Evolutionary conservation across 768 basidiomycete species (phyloP), one percentile per base, ranked within the genome.

Genomic region (Omphalotus guepiniiformis): DNA sequence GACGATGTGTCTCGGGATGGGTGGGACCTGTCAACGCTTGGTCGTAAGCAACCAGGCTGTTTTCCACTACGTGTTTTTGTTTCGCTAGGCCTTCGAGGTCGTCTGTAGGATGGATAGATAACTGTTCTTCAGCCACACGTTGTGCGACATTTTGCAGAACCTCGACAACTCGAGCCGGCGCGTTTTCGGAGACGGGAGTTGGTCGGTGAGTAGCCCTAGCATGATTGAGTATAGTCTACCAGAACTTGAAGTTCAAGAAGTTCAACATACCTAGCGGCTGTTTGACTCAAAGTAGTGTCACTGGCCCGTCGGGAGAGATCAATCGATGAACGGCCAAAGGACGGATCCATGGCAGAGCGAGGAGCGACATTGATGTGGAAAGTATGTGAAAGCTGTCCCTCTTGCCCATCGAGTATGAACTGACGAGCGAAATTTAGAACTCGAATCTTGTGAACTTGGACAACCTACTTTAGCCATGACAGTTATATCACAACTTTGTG

Each of bases 91-190:
- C 81, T 58, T 85, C 78, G 9, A 87, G 61, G 54, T 83, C 74
- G 6, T 64, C 67, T 15, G 64, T 68, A 23, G 68, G 63, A 42
- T 51, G 16, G 73, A 68, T 15, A 74, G 82, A 76, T 35, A 81
- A 73, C 3, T 73, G 81, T 58, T 85, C 82, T 58, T 85, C 81
- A 9, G 83, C 84, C 19, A 91, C 84, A 36, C 85, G 83, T 56
- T 87, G 83, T 26, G 84, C 87, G 39, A 86, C 86, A 44, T 76
- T 79, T 47, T 86, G 84, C 49, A 91, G 63, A 30, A 91, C 88
- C 51, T 83, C 80, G 41, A 91, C 85, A 56, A 86, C 83, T 13
- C 75, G 35, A 53, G 55, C 40, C 45, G 44, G 49, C 15, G 47
- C 27, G 16, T 26, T 37, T 15, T 47, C 47, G 4, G 49, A 44